Evolutionary conservation across 169 alveolate genomes (phyloP), one percentile per base, ranked within the genome.

Genomic region (Plasmodium billcollinsi): DNA sequence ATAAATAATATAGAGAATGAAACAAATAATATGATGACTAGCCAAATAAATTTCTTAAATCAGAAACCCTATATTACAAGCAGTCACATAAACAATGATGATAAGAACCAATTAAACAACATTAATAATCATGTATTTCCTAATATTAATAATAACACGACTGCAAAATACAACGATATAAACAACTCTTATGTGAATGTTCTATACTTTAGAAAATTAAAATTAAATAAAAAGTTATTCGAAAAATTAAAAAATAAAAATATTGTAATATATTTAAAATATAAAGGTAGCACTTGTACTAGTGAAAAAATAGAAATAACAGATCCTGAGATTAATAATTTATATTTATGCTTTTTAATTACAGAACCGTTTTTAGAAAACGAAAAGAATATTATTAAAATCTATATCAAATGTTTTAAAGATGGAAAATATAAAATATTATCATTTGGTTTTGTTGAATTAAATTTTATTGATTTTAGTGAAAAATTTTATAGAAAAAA

Each of bases 401-500:
- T 83, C 5, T 83, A 83, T 49, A 69, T 83, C 12, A 83, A 83
- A 83, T 83, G 70, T 83, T 69, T 69, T 83, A 83, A 83, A 83
- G 83, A 83, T 73, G 29, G 45, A 0, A 83, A 83, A 58, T 83
- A 83, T 83, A 83, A 83, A 83, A 83, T 83, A 56, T 62, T 83
- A 54, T 83, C 91, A 0, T 83, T 83, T 14, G 91, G 91, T 2
- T 83, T 83, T 56, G 24, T 83, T 11, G 85, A 83, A 45, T 69
- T 83, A 83, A 83, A 67, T 83, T 69, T 21, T 15, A 6, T 14
- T 1, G 70, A 83, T 3, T 83, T 83, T 20, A 83, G 59, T 14
- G 91, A 83, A 69, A 54, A 83, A 12, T 83, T 83, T 83, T 83
- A 83, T 56, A 83, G 69, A 56, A 83, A 83, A 83, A 83, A 83